Conservation (phyloP, 257 asterid genomes). For the Cinchona pubescens region DNA sequence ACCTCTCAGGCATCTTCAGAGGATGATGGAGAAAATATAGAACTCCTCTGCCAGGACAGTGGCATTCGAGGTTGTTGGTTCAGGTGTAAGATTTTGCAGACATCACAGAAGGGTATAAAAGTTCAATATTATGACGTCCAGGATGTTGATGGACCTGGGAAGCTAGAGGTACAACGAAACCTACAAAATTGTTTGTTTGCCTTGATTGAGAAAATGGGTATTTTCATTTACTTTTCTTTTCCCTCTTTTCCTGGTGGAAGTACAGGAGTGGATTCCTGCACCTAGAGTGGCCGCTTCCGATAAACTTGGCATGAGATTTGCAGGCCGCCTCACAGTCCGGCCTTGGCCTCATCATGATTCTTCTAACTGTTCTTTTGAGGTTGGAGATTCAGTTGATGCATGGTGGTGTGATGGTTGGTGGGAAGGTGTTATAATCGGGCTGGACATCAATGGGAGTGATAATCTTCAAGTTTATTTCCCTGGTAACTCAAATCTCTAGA, state of each 20-base stretch:
- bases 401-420: constrained; percentile 81
- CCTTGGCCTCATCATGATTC: constrained; percentile 46
- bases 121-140: constrained; percentile 50
- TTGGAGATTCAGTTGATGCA: constrained; percentile 63
- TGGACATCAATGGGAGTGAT: constrained; percentile 18
- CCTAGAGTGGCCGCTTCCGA: constrained; percentile 48
- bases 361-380: constrained; percentile 25
- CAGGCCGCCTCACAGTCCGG: constrained; percentile 50
- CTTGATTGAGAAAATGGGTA: neutral
- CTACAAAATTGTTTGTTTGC: neutral
- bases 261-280: constrained; percentile 53
- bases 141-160: constrained; percentile 30
- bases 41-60: constrained; percentile 59
- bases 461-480: constrained; percentile 51
- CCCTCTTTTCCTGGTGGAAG: constrained; percentile 1
- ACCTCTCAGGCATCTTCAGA: constrained; percentile 11
- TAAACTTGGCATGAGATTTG: constrained; percentile 46
- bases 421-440: constrained; percentile 57
- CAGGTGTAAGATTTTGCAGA: constrained; percentile 45
- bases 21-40: constrained; percentile 30
- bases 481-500: constrained; percentile 25
- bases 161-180: constrained; percentile 43
- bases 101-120: constrained; percentile 26
- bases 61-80: constrained; percentile 69
- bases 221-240: neutral